Conservation (phyloP, 1,139 yeast species). For the Scheffersomyces lignicola region DNA sequence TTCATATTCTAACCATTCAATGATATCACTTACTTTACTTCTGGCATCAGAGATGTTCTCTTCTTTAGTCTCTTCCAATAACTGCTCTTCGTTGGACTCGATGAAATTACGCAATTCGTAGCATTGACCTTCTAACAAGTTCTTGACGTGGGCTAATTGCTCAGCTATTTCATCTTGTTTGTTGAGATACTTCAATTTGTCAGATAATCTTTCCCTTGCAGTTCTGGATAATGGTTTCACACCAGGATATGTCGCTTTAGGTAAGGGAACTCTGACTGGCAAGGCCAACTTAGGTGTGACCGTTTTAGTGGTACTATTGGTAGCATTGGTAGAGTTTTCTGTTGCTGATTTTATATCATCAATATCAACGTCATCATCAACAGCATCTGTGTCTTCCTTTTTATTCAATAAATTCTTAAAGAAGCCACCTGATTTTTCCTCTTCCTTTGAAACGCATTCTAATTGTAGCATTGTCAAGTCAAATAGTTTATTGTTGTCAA, state of each 20-base stretch:
- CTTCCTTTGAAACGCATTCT: conserved; percentile 31
- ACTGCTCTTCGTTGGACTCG: conserved; percentile 46
- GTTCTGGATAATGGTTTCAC: conserved; percentile 46
- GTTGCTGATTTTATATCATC: too few species aligned
- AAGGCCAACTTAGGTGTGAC: conserved; percentile 19
- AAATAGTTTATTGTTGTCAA: conserved; percentile 54
- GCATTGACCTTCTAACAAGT: conserved; percentile 56
- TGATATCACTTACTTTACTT: conserved; percentile 41
- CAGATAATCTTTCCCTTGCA: conserved; percentile 33
- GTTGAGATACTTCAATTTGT: conserved; percentile 33
- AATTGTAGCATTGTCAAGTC: conserved; percentile 41
- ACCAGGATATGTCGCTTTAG: conserved; percentile 37
- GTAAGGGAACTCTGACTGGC: conserved; percentile 18
- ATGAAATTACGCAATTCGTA: conserved; percentile 57
- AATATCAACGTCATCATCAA: conserved; percentile 13
- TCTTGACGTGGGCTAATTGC: conserved; percentile 49
- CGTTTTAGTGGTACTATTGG: conserved; percentile 19
- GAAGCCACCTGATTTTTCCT: conserved; percentile 19
- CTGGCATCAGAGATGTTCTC: conserved; percentile 27
- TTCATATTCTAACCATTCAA: conserved; percentile 83
- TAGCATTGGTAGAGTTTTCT: conserved; percentile 11
- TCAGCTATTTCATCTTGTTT: conserved; percentile 48
- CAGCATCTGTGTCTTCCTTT: conserved; percentile 12
- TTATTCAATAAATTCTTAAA: conserved; percentile 29
- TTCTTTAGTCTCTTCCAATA: conserved; percentile 34